Evolutionary conservation across 2,329 filamentous ascomycete genomes (phyloP), one percentile per base, ranked within the genome.

Genomic region (Trichoderma citrinoviride): DNA sequence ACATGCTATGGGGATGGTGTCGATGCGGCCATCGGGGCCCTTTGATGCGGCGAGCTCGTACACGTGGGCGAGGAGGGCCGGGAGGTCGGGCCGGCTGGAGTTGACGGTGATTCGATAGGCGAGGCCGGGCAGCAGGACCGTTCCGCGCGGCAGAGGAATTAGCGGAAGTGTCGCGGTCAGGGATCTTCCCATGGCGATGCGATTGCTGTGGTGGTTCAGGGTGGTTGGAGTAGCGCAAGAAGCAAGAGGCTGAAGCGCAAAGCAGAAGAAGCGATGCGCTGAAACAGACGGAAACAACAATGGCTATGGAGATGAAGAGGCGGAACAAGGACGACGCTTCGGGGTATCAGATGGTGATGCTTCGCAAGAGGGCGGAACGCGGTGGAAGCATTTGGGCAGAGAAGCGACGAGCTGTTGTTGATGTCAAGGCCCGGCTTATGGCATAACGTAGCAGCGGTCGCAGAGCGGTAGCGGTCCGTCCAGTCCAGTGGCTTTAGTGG

Each of bases 61-160:
- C 66, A 97, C 86, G 70, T 90, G 89, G 21, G 93, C 91, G 65
- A 99, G 87, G 50, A 98, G 86, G 57, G 94, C 91, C 61, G 92
- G 90, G 70, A 98, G 90, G 77, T 98, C 95, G 70, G 92, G 88
- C 58, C 94, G 91, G 76, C 89, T 83, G 43, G 83, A 88, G 46
- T 89, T 87, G 60, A 97, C 89, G 62, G 92, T 88, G 69, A 98
- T 90, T 71, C 93, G 90, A 71, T 96, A 85, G 57, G 93, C 88
- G 64, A 93, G 87, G 67, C 93, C 92, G 4, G 95, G 95, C 10
- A 97, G 85, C 46, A 98, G 87, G 70, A 97, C 90, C 67, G 87
- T 86, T 69, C 90, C 90, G 73, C 89, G 88, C 61, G 92, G 87
- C 49, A 98, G 85, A 43, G 93, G 91, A 70, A 98, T 90, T 71